Evolutionary conservation across 2,329 filamentous ascomycete genomes (phyloP).

Genomic region (Didymellaceae sp.): DNA sequence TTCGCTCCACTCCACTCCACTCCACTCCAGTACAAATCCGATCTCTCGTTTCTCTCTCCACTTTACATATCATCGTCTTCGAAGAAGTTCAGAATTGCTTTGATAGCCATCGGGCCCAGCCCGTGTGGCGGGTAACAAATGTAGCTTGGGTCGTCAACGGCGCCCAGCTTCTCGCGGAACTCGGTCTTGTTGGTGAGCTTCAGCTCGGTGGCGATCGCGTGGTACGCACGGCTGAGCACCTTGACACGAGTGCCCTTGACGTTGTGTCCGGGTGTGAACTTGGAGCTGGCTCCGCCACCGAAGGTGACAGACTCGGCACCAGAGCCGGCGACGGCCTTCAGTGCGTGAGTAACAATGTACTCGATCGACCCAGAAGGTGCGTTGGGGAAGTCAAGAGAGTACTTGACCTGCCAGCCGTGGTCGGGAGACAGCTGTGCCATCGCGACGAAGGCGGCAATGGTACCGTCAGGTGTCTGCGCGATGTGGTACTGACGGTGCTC

Average conservation of each 20-base stretch:
- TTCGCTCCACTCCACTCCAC: constrained; percentile 12
- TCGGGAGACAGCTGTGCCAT: constrained; percentile 80
- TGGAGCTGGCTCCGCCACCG: constrained; percentile 78
- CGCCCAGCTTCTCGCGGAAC: constrained; percentile 90
- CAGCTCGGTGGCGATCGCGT: constrained; percentile 79
- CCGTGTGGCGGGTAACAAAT: constrained; percentile 90
- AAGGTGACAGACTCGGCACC: constrained; percentile 79
- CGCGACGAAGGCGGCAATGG: constrained; percentile 78
- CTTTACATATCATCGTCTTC: constrained; percentile 60
- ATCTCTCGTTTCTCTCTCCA: constrained; percentile 12
- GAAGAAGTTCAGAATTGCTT: constrained; percentile 90
- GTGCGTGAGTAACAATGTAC: constrained; percentile 74
- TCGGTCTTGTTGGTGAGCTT: constrained; percentile 83
- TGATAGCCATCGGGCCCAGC: constrained; percentile 78
- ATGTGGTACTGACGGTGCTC: constrained; percentile 87
- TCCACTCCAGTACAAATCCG: too few relatives aligned
- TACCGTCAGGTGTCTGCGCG: constrained; percentile 74
- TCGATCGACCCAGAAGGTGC: constrained; percentile 89
- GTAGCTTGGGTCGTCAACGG: constrained; percentile 81
- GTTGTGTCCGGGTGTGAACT: constrained; percentile 80
- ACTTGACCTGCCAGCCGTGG: constrained; percentile 94
- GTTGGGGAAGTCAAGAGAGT: constrained; percentile 90
- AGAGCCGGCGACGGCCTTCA: constrained; percentile 64
- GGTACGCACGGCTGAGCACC: constrained; percentile 83
- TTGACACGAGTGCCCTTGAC: constrained; percentile 80